These are phyloP conservation scores for Periconia sp. DNA, from an alignment of 2,329 filamentous ascomycete species.

Conservation along the genomic window DNA sequence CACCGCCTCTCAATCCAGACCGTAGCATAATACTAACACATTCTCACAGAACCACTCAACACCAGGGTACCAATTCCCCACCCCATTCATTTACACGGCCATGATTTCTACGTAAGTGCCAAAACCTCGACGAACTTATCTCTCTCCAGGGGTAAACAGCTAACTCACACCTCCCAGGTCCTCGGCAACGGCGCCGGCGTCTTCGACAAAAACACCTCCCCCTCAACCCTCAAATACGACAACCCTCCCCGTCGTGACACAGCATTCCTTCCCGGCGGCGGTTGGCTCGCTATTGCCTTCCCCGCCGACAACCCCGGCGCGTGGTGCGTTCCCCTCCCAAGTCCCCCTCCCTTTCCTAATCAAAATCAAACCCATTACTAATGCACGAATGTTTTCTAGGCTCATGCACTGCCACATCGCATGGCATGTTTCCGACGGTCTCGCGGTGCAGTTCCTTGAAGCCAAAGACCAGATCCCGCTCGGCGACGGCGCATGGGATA, in stretches of 20 bases:
- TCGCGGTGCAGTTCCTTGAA: conserved; percentile 57
- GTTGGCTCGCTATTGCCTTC: conserved; percentile 54
- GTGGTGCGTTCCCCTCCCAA: conserved; percentile 17
- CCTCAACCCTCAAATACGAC: conserved; percentile 12
- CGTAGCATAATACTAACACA: conserved; percentile 1
- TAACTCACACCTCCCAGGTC: conserved; percentile 1
- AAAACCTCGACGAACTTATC: neutral
- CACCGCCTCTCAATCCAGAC: neutral
- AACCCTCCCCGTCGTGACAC: conserved; percentile 35
- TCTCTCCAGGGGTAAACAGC: neutral
- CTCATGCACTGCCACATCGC: conserved; percentile 36
- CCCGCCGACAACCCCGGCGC: conserved; percentile 55
- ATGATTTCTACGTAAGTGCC: conserved; percentile 37
- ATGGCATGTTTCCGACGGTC: conserved; percentile 60
- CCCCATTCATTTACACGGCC: conserved; percentile 39
- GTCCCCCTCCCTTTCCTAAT: neutral
- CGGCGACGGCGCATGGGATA: conserved; percentile 4
- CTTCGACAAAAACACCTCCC: conserved; percentile 12
- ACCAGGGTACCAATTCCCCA: conserved; percentile 27
- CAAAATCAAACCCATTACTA: neutral
- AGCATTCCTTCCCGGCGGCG: conserved; percentile 26
- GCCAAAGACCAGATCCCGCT: conserved; percentile 23
- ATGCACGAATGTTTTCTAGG: neutral
- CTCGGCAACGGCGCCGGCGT: conserved; percentile 14
- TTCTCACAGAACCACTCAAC: conserved; percentile 35